Conservation (phyloP, 768 basidiomycete species). For the Xerocomellus amylosporus region DNA sequence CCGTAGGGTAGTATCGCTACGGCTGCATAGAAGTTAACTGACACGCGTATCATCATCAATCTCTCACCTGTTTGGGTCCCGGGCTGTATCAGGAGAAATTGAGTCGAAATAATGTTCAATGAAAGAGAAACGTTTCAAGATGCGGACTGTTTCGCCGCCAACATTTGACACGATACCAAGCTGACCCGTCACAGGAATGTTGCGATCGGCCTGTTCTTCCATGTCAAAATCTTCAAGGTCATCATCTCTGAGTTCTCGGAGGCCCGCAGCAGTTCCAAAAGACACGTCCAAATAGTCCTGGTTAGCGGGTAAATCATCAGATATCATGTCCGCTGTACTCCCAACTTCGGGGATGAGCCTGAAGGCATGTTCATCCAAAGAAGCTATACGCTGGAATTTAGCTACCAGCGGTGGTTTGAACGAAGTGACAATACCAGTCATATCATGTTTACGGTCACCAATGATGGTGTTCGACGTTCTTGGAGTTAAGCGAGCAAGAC, state of each 20-base stretch:
- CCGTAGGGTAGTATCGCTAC: slow-evolving; percentile 47
- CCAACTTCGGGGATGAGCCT: slow-evolving; percentile 70
- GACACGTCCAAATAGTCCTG: slow-evolving; percentile 83
- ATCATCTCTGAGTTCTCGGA: slow-evolving; percentile 69
- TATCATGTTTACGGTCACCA: slow-evolving; percentile 10
- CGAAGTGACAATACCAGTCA: slow-evolving; percentile 28
- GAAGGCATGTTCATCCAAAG: slow-evolving; percentile 84
- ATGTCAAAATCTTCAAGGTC: slow-evolving; percentile 66
- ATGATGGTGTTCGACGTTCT: slow-evolving; percentile 6
- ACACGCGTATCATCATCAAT: not conserved
- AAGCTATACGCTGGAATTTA: slow-evolving; percentile 41
- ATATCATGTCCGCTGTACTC: slow-evolving; percentile 81
- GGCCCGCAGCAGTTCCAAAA: slow-evolving; percentile 73
- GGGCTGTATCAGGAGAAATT: slow-evolving; percentile 53
- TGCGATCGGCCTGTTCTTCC: slow-evolving; percentile 17
- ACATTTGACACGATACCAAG: slow-evolving; percentile 54
- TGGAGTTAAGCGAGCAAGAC: slow-evolving; percentile 4
- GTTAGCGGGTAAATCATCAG: slow-evolving; percentile 89
- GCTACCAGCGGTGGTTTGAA: not conserved
- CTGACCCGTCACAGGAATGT: slow-evolving; percentile 25
- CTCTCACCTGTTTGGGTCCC: slow-evolving; percentile 47
- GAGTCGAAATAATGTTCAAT: slow-evolving; percentile 74
- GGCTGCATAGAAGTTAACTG: slow-evolving; percentile 28
- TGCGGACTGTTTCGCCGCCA: slow-evolving; percentile 83
- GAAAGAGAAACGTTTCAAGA: slow-evolving; percentile 64